These are phyloP conservation scores for Cryptomeria japonica DNA, from an alignment of 75 land plant species.

Conservation along the genomic window DNA sequence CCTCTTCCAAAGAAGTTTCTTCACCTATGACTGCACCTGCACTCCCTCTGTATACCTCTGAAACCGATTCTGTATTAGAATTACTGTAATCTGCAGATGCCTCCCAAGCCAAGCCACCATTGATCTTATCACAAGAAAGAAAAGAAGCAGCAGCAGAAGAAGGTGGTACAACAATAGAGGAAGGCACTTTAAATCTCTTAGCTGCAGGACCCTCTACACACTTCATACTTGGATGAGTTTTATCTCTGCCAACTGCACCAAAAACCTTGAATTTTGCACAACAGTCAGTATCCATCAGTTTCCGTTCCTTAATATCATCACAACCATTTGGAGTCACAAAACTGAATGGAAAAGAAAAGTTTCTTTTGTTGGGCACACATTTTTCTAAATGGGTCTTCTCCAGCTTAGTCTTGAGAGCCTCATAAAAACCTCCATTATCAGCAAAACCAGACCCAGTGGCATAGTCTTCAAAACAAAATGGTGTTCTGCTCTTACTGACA, in stretches of 20 bases:
- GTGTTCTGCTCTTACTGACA: not conserved
- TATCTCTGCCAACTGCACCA: not conserved
- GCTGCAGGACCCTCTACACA: not conserved
- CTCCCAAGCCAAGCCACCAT: not conserved
- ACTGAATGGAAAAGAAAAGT: too few relatives aligned
- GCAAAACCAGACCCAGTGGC: not conserved
- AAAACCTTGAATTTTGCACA: not conserved
- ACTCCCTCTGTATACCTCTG: not conserved
- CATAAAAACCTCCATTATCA: not conserved
- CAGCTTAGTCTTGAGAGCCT: not conserved
- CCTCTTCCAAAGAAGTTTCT: not conserved
- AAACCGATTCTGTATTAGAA: not conserved
- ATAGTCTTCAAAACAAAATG: not conserved
- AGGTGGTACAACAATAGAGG: not conserved
- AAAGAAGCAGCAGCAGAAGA: not conserved
- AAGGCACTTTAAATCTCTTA: not conserved
- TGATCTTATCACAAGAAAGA: not conserved
- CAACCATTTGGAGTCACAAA: too few relatives aligned
- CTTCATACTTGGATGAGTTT: not conserved
- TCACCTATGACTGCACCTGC: not conserved
- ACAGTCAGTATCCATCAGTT: not conserved
- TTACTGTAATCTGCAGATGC: not conserved
- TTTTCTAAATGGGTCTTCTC: not conserved
- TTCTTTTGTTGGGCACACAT: not conserved
- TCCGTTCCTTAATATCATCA: not conserved